Conservation (phyloP, 495 filamentous ascomycete species). For the Aspergillus coremiiformis region DNA sequence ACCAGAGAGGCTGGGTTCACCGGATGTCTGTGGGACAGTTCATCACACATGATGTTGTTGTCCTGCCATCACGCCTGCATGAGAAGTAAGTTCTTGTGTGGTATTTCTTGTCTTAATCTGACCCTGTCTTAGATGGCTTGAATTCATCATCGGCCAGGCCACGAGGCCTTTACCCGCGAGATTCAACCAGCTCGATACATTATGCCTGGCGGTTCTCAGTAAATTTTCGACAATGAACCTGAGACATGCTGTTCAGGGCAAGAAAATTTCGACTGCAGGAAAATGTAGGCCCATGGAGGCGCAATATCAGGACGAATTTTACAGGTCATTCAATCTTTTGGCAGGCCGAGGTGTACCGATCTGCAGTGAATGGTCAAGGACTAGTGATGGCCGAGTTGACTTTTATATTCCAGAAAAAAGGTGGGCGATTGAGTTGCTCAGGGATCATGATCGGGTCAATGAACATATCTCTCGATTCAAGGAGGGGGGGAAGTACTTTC, state of each 20-base stretch:
- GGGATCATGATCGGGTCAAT: conserved; percentile 12
- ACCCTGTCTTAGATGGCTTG: conserved; percentile 8
- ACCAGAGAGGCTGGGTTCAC: conserved; percentile 7
- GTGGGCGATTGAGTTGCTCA: conserved; percentile 16
- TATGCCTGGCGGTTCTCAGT: background rate
- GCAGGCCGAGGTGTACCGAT: conserved; percentile 16
- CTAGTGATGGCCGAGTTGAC: conserved; percentile 13
- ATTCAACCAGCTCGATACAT: background rate
- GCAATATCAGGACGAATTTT: conserved; percentile 22
- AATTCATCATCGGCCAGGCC: conserved; percentile 1
- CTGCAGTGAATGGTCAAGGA: conserved; percentile 15
- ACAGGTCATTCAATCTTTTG: conserved; percentile 10
- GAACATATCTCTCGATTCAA: conserved; percentile 12
- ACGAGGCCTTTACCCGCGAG: background rate
- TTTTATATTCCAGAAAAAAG: conserved; percentile 16
- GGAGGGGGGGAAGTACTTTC: conserved; percentile 11
- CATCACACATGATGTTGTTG: conserved; percentile 4
- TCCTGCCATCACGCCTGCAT: conserved; percentile 13
- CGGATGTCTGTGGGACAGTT: background rate
- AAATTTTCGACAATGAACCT: conserved; percentile 2
- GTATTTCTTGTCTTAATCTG: conserved; percentile 7
- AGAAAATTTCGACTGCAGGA: conserved; percentile 10
- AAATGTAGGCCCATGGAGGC: conserved; percentile 12
- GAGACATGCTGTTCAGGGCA: conserved; percentile 1
- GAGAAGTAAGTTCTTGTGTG: conserved; percentile 10